phyloP scores from a whole-genome alignment of 805 yeast genomes.

The Candida cerambycidarum region DNA sequence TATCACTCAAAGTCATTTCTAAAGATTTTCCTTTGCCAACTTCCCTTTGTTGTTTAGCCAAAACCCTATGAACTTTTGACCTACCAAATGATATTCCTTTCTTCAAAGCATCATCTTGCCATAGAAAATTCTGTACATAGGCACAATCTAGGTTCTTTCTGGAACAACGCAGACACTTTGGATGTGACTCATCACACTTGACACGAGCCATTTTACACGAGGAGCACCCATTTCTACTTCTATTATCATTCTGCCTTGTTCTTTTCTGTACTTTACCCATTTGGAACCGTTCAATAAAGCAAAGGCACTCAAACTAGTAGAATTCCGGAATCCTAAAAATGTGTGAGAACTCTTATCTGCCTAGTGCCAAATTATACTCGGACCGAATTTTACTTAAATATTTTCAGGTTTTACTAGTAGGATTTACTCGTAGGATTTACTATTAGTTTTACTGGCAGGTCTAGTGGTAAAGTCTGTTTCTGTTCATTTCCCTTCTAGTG shows the following conservation, averaged over 20 bases:
- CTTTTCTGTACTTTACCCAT: not conserved
- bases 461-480: too few species aligned
- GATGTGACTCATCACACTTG: constrained; percentile 27
- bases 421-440: too few species aligned
- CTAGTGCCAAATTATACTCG: too few species aligned
- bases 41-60: constrained; percentile 9
- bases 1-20: constrained; percentile 14
- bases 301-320: too few species aligned
- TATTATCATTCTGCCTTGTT: constrained; percentile 12
- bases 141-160: constrained; percentile 20
- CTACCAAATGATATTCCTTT: constrained; percentile 39
- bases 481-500: too few species aligned
- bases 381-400: too few species aligned
- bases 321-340: too few species aligned
- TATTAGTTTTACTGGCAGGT: too few species aligned
- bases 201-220: constrained; percentile 17
- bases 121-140: constrained; percentile 20
- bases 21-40: constrained; percentile 3
- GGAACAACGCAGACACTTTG: constrained; percentile 29
- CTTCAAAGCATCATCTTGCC: constrained; percentile 39
- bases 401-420: too few species aligned
- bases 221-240: constrained; percentile 22
- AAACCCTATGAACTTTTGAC: constrained; percentile 20
- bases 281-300: too few species aligned
- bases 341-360: too few species aligned